Conservation (phyloP, 208 protist species). For the Crithidia fasciculata region DNA sequence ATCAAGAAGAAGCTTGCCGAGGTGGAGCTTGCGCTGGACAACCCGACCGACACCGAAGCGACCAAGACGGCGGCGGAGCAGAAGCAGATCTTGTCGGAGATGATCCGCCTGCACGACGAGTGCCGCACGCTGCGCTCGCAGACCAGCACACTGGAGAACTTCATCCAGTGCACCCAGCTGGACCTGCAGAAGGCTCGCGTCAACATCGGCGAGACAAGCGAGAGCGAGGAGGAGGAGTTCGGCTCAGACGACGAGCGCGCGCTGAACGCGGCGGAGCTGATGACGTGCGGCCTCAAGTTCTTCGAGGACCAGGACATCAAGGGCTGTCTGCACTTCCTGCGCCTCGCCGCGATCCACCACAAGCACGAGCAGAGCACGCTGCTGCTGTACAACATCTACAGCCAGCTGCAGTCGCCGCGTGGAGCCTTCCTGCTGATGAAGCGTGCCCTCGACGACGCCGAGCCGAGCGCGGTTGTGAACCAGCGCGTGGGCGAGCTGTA, state of each 20-base stretch:
- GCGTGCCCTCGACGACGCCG: slow-evolving; percentile 75
- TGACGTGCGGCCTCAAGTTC: slow-evolving; percentile 66
- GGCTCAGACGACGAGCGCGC: slow-evolving; percentile 69
- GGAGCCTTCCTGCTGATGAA: slow-evolving; percentile 75
- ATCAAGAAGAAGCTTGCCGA: slow-evolving; percentile 74
- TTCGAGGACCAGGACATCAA: slow-evolving; percentile 76
- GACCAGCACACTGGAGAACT: slow-evolving; percentile 69
- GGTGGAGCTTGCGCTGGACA: slow-evolving; percentile 30
- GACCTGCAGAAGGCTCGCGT: slow-evolving; percentile 83
- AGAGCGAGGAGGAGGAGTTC: slow-evolving; percentile 78
- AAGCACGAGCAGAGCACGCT: slow-evolving; percentile 82
- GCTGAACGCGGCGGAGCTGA: slow-evolving; percentile 72
- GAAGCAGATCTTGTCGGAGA: slow-evolving; percentile 68
- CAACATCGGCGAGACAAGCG: slow-evolving; percentile 72
- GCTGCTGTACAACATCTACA: slow-evolving; percentile 84
- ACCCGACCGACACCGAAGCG: slow-evolving; percentile 40
- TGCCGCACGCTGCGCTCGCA: slow-evolving; percentile 69
- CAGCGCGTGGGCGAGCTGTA: slow-evolving; percentile 86
- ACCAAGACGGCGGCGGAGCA: slow-evolving; percentile 49
- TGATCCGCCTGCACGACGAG: slow-evolving; percentile 73
- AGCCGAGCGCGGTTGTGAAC: slow-evolving; percentile 67
- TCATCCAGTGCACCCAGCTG: slow-evolving; percentile 65
- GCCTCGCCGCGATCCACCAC: slow-evolving; percentile 89
- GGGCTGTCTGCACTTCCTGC: slow-evolving; percentile 80
- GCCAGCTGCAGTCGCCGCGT: slow-evolving; percentile 70